These are phyloP conservation scores for Backusella luteola DNA, from an alignment of 192 early-diverging fungal species.

Conservation along the genomic window DNA sequence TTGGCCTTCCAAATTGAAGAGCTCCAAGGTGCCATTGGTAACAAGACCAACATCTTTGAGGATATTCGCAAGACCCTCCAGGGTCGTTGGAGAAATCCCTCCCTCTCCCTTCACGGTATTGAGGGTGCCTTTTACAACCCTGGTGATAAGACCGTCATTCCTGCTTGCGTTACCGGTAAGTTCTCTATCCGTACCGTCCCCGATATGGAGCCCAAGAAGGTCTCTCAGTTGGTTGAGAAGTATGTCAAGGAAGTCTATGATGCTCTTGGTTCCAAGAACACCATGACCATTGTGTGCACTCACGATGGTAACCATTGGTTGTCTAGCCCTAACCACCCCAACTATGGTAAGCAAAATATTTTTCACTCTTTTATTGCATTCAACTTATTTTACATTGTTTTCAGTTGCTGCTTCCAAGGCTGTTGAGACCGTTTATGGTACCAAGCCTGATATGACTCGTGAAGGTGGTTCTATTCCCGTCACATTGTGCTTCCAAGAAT, in stretches of 20 bases:
- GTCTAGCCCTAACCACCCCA: constrained; percentile 86
- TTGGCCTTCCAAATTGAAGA: constrained; percentile 82
- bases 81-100: constrained; percentile 93
- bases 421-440: constrained; percentile 87
- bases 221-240: constrained; percentile 71
- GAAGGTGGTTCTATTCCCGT: constrained; percentile 99
- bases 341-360: constrained; percentile 64
- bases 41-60: constrained; percentile 74
- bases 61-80: constrained; percentile 79
- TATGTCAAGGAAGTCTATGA: constrained; percentile 83
- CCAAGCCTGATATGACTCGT: constrained; percentile 93
- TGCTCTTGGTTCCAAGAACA: constrained; percentile 90
- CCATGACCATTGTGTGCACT: constrained; percentile 63
- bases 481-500: constrained; percentile 97
- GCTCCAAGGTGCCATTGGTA: constrained; percentile 75
- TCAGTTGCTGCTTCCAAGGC: constrained; percentile 86
- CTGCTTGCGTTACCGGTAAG: constrained; percentile 93
- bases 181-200: constrained; percentile 97
- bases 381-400: not conserved
- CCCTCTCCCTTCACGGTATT: constrained; percentile 94
- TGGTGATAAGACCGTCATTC: constrained; percentile 97
- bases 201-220: constrained; percentile 84
- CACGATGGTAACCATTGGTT: constrained; percentile 93
- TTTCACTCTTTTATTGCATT: not conserved
- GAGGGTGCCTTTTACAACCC: constrained; percentile 95